phyloP scores from a whole-genome alignment of 2,329 filamentous ascomycete genomes.

The Coniella vitis region DNA sequence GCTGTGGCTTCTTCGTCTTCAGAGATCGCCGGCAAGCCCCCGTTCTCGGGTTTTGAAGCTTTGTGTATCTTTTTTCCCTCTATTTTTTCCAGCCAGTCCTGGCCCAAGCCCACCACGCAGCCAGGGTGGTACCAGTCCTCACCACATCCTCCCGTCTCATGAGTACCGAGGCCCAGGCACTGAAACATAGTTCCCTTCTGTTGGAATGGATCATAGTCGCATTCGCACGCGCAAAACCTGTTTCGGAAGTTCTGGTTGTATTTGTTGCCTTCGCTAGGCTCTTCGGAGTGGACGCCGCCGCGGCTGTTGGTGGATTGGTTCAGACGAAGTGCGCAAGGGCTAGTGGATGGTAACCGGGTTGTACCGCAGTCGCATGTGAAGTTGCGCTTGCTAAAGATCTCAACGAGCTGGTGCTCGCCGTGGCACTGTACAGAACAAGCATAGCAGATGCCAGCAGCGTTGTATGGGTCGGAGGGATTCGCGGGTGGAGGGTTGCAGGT shows the following conservation, averaged over 20 bases:
- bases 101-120: constrained; percentile 74
- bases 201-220: constrained; percentile 79
- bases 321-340: constrained; percentile 68
- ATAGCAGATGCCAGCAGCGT: constrained; percentile 83
- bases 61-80: constrained; percentile 22
- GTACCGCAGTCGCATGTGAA: constrained; percentile 97
- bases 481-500: constrained; percentile 82
- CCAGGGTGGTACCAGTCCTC: constrained; percentile 98
- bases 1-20: constrained; percentile 38
- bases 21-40: constrained; percentile 39
- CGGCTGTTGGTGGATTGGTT: constrained; percentile 68
- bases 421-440: constrained; percentile 96
- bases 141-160: constrained; percentile 80
- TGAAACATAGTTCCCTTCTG: constrained; percentile 99
- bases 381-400: constrained; percentile 91
- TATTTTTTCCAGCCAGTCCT: constrained; percentile 61
- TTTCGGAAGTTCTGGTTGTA: constrained; percentile 98
- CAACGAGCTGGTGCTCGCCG: constrained; percentile 88
- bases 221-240: constrained; percentile 80
- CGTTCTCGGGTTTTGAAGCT: constrained; percentile 24
- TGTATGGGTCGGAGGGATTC: constrained; percentile 55
- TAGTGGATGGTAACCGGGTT: constrained; percentile 62
- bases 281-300: constrained; percentile 70
- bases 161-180: constrained; percentile 76
- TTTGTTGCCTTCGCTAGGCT: constrained; percentile 64